A percentile compares a stretch with the other conserved stretches of the same genome.
Evolutionary conservation across 331 rosid species (phyloP).

Genomic region (Malus hybrid): DNA sequence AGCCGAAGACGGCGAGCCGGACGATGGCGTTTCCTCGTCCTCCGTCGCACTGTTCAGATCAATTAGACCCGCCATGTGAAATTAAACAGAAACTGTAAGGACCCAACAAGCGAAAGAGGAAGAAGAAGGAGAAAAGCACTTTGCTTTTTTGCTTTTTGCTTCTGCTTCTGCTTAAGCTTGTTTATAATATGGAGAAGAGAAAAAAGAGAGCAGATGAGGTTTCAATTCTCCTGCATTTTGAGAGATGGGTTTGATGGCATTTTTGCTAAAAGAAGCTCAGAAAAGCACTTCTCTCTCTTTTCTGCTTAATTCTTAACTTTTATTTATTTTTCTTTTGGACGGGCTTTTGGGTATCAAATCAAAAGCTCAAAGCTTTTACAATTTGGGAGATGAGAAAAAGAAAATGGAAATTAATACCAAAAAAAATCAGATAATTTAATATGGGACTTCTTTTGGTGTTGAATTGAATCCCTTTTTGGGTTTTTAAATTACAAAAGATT

Average conservation of each 20-base stretch:
- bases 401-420: not conserved
- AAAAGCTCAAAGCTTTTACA: not conserved
- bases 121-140: slow-evolving; percentile 5
- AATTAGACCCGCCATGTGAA: slow-evolving; percentile 61
- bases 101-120: not conserved
- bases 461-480: not conserved
- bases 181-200: slow-evolving; percentile 5
- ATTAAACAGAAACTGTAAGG: slow-evolving; percentile 13
- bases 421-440: not conserved
- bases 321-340: slow-evolving; percentile 27
- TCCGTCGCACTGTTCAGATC: slow-evolving; percentile 91
- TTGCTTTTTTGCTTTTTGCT: not conserved
- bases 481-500: not conserved
- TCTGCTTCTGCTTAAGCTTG: not conserved
- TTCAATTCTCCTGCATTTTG: slow-evolving; percentile 52
- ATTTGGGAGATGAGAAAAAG: not conserved
- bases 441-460: not conserved
- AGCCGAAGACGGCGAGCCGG: slow-evolving; percentile 22
- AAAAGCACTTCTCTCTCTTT: slow-evolving; percentile 34
- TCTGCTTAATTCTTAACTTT: not conserved
- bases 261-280: slow-evolving; percentile 51
- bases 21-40: slow-evolving; percentile 70
- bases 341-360: slow-evolving; percentile 46
- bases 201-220: slow-evolving; percentile 15
- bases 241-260: slow-evolving; percentile 41